These are phyloP conservation scores for Truncatella angustata DNA, from an alignment of 2,329 filamentous ascomycete genomes.

Conservation along the genomic window DNA sequence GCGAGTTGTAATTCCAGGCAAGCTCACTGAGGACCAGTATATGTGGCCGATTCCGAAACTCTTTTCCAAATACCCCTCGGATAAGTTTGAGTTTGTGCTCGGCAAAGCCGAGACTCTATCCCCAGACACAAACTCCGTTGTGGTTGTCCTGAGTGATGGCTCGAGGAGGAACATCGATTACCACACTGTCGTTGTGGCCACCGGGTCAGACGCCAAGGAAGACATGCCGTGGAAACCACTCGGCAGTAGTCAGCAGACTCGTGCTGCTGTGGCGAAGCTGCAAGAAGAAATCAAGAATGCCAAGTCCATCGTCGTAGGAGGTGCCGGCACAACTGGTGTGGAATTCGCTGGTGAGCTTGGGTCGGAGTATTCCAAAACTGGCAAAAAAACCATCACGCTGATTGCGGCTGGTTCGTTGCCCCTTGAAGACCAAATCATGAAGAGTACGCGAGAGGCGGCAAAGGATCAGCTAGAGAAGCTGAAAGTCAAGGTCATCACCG, in stretches of 20 bases:
- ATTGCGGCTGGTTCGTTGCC: slow-evolving; percentile 39
- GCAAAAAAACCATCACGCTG: slow-evolving; percentile 46
- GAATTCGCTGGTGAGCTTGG: slow-evolving; percentile 53
- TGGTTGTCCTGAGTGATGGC: slow-evolving; percentile 34
- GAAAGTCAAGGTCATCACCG: slow-evolving; percentile 39
- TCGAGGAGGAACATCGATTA: slow-evolving; percentile 40
- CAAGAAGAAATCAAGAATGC: slow-evolving; percentile 39
- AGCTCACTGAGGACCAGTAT: slow-evolving; percentile 40
- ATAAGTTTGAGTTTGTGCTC: slow-evolving; percentile 50
- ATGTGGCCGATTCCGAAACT: slow-evolving; percentile 37
- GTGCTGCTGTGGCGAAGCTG: slow-evolving; percentile 33
- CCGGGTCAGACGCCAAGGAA: slow-evolving; percentile 43
- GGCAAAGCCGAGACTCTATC: slow-evolving; percentile 47
- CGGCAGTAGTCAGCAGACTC: slow-evolving; percentile 40
- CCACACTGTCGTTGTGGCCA: slow-evolving; percentile 54
- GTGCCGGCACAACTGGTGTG: slow-evolving; percentile 49
- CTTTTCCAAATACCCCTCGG: slow-evolving; percentile 46
- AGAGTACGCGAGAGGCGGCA: slow-evolving; percentile 37
- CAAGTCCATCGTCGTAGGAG: slow-evolving; percentile 48
- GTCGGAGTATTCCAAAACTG: slow-evolving; percentile 39
- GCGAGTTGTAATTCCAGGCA: slow-evolving; percentile 45
- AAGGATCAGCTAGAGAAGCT: slow-evolving; percentile 40
- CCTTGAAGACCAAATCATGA: slow-evolving; percentile 29
- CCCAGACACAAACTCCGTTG: slow-evolving; percentile 38
- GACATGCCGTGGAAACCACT: slow-evolving; percentile 50